These are phyloP conservation scores for Aspergillus sp. DNA, from an alignment of 2,329 filamentous ascomycete genomes.

Conservation along the genomic window DNA sequence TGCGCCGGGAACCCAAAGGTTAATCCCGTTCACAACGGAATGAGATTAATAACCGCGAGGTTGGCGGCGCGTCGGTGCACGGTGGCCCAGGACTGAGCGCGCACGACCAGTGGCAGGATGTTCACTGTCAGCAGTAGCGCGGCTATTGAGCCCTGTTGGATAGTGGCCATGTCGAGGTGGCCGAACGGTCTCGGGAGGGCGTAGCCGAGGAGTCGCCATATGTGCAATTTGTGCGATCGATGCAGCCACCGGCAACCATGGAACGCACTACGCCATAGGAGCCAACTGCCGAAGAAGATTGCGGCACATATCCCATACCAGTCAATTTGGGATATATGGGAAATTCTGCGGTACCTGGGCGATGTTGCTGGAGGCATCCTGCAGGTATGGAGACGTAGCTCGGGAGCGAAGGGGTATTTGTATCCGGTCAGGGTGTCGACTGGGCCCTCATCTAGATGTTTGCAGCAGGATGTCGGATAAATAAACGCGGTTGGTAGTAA, in stretches of 20 bases:
- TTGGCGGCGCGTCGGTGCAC: slow-evolving; percentile 1
- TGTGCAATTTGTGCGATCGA: neutral
- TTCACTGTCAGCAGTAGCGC: neutral
- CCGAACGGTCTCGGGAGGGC: neutral
- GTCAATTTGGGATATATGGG: slow-evolving; percentile 3
- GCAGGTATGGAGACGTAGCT: neutral
- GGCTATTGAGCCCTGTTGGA: neutral
- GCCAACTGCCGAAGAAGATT: slow-evolving; percentile 2
- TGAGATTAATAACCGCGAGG: slow-evolving; percentile 1
- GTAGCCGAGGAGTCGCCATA: slow-evolving; percentile 1
- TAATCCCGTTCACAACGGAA: neutral
- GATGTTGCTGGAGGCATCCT: slow-evolving; percentile 6
- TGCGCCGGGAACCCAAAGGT: neutral
- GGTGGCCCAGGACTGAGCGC: neutral
- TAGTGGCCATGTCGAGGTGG: neutral
- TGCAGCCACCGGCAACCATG: neutral
- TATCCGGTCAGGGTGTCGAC: neutral
- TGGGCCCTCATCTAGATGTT: slow-evolving; percentile 4
- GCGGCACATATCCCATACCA: slow-evolving; percentile 5
- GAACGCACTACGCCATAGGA: neutral
- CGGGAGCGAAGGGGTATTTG: slow-evolving; percentile 5
- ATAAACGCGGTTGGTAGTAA: neutral
- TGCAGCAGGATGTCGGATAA: slow-evolving; percentile 3
- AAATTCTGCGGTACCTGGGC: slow-evolving; percentile 3
- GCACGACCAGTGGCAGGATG: slow-evolving; percentile 1